Percentiles rank a stretch among this genome's conserved stretches.
Evolutionary conservation across 805 yeast genomes (phyloP).

Genomic region (Candida glaebosa): DNA sequence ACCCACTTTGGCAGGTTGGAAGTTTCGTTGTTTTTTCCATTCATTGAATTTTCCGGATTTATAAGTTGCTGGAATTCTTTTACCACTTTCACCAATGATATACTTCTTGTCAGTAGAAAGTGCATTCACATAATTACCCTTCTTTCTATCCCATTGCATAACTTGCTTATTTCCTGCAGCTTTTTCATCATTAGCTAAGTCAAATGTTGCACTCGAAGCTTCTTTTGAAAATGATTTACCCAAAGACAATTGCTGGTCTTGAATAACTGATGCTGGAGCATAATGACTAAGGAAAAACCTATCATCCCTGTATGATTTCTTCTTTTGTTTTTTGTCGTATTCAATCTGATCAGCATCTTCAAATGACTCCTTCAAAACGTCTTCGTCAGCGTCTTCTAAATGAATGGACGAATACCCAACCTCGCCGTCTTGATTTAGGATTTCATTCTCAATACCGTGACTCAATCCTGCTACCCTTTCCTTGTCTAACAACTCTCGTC

Average conservation of each 20-base stretch:
- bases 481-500: conserved; percentile 61
- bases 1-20: conserved; percentile 53
- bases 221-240: conserved; percentile 62
- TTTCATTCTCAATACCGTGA: conserved; percentile 72
- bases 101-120: conserved; percentile 79
- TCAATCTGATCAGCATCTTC: conserved; percentile 49
- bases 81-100: conserved; percentile 94
- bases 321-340: conserved; percentile 20
- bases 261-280: conserved; percentile 76
- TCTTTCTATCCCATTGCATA: conserved; percentile 90
- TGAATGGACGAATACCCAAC: conserved; percentile 45
- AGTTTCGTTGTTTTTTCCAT: conserved; percentile 76
- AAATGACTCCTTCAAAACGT: conserved; percentile 45
- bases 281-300: conserved; percentile 81
- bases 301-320: conserved; percentile 68
- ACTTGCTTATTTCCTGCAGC: conserved; percentile 64
- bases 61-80: conserved; percentile 84
- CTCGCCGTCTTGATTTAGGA: conserved; percentile 51
- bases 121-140: conserved; percentile 81
- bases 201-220: conserved; percentile 84
- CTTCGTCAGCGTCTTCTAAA: conserved; percentile 34
- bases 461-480: conserved; percentile 74
- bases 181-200: conserved; percentile 75
- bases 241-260: conserved; percentile 70
- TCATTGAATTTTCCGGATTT: conserved; percentile 88